Evolutionary conservation across 2,329 filamentous ascomycete genomes (phyloP).

Genomic region (Penicillium sp.): DNA sequence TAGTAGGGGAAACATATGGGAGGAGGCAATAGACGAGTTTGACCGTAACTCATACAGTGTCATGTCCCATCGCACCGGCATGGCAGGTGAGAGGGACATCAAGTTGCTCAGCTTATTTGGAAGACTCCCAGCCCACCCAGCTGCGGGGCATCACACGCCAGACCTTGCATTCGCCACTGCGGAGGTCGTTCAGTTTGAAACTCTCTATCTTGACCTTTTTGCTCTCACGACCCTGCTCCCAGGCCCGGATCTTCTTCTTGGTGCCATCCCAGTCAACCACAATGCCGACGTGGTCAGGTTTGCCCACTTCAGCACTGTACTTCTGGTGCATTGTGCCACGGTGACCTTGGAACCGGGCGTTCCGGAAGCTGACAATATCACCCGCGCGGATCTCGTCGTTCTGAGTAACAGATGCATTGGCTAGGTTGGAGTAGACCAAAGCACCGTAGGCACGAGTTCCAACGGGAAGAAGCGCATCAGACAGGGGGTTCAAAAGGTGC

Average conservation of each 20-base stretch:
- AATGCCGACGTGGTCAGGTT: slow-evolving; percentile 82
- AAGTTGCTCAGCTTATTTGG: slow-evolving; percentile 15
- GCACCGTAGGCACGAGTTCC: slow-evolving; percentile 90
- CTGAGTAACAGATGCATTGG: slow-evolving; percentile 87
- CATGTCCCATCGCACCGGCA: slow-evolving; percentile 10
- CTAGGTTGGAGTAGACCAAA: slow-evolving; percentile 90
- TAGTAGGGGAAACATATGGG: slow-evolving; percentile 6
- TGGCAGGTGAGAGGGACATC: background rate
- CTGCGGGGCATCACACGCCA: slow-evolving; percentile 91
- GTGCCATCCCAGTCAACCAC: slow-evolving; percentile 98
- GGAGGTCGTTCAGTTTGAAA: slow-evolving; percentile 87
- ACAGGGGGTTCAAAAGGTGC: slow-evolving; percentile 73
- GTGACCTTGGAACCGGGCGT: slow-evolving; percentile 92
- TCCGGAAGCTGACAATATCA: slow-evolving; percentile 90
- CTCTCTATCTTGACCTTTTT: slow-evolving; percentile 94
- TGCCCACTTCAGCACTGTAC: slow-evolving; percentile 85
- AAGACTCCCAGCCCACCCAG: slow-evolving; percentile 83
- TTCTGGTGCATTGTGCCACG: slow-evolving; percentile 94
- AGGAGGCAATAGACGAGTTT: slow-evolving; percentile 7
- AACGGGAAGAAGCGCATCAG: slow-evolving; percentile 75
- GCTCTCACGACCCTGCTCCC: slow-evolving; percentile 92
- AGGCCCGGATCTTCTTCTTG: slow-evolving; percentile 94
- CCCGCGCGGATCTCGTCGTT: slow-evolving; percentile 91
- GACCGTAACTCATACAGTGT: slow-evolving; percentile 21
- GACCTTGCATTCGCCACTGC: slow-evolving; percentile 93